Evolutionary conservation across 768 basidiomycete genomes (phyloP), one percentile per base, ranked within the genome.

Genomic region (Rhizopogon roseolus): DNA sequence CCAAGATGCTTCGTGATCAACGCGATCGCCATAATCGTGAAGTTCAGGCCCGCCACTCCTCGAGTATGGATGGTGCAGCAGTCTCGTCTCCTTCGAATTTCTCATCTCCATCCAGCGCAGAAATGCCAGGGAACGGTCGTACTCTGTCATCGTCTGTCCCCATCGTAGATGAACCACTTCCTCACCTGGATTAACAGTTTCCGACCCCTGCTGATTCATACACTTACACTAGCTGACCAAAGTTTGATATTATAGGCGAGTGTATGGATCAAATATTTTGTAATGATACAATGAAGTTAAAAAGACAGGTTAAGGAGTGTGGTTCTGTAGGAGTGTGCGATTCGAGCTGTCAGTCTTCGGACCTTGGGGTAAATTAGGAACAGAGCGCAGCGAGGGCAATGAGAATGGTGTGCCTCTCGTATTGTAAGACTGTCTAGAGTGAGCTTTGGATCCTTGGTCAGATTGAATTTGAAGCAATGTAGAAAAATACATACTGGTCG

Each of bases 21-120:
- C 74, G 81, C 58, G 89, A 92, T 57, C 78, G 70, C 63, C 72
- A 81, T 55, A 70, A 65, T 48, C 71, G 81, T 41, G 72, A 62
- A 52, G 66, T 61, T 41, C 54, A 43, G 3, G 64, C 51, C 5
- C 54, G 8, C n/a, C 57, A n/a, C 16, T 40, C 55, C 27, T 44
- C 36, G 17, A 34, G 37, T 27, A 34, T 25, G n/a, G 27, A 22
- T 1, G 14, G 40, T 0, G 34, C 6, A 16, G 5, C 28, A 4
- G 4, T 34, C 2, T 54, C 49, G 28, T 58, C 57, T 2, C 4
- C 48, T 14, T 19, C n/a, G 6, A 49, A 54, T 7, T 37, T 14
- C 39, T 43, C 1, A 4, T 3, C 5, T 22, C 50, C 7, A 9
- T 36, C 40, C 13, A 51, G 6, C 36, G 13, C 9, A 34, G 46